Evolutionary conservation across 352 stramenopile species (phyloP), one percentile per base, ranked within the genome.

Genomic region (Phytophthora crassamura): DNA sequence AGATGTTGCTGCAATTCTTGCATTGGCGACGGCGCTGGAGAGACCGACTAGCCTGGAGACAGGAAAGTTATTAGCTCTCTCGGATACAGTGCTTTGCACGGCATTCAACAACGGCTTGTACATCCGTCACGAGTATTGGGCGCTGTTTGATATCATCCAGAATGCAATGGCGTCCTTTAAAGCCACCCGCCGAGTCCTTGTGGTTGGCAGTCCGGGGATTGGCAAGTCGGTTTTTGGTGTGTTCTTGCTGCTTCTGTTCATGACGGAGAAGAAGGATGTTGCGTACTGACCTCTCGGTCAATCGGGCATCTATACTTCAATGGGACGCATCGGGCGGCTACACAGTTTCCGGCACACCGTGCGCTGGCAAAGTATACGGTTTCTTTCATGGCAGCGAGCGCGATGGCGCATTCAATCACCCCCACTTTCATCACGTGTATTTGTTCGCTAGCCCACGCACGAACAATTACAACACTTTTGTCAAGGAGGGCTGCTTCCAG

Each of bases 371-470:
- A 30, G 15, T 0, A 18, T 72, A 72, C 43, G 45, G 50, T n/a
- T 55, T 67, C 10, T 67, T 72, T 72, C 41, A 59, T 50, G 50
- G 43, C 2, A 38, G 53, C 20, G 56, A 67, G 28, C 1, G 30
- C 20, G 34, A 15, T 7, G 56, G 16, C 52, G 48, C 47, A 33
- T 43, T 64, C 20, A 2, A 14, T 1, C 46, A 18, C 38, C 2
- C 7, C n/a, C n/a, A n/a, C 12, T 58, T 67, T 15, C 0, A 11
- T 4, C 38, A 58, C 58, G 42, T 32, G 10, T 72, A 49, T 47
- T 6, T 75, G 40, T 69, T 75, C 30, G 63, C 68, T 15, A 73
- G 68, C 47, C 63, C 68, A 59, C 25, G 34, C 34, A 55, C 30
- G 36, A 28, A 20, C 12, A 56, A 72, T 67, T 69, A 59, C 56